phyloP scores from a whole-genome alignment of 306 rosid species.

The Crotalaria pallida region DNA sequence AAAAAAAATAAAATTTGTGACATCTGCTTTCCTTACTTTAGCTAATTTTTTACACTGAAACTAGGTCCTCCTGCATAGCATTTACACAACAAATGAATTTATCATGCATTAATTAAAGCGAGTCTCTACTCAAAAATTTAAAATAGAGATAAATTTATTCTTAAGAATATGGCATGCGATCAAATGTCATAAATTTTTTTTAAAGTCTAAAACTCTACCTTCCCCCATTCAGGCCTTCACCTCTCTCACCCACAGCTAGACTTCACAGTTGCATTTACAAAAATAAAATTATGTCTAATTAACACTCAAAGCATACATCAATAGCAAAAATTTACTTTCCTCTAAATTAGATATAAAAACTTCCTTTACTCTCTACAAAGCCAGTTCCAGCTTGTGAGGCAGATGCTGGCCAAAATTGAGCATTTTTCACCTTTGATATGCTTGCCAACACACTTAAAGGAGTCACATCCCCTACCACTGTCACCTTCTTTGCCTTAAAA shows the following conservation, averaged over 20 bases:
- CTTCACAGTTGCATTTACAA: constrained; percentile 34
- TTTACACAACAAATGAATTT: neutral
- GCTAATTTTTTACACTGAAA: neutral
- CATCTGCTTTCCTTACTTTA: neutral
- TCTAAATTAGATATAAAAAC: neutral
- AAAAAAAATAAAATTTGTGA: too few relatives aligned
- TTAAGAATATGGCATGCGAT: neutral
- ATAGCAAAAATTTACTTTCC: neutral
- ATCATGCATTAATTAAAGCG: neutral
- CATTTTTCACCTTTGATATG: constrained; percentile 88
- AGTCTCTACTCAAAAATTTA: neutral
- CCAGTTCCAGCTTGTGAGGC: constrained; percentile 22
- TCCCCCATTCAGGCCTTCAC: neutral
- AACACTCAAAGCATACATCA: constrained; percentile 21
- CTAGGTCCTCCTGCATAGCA: neutral
- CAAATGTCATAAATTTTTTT: neutral
- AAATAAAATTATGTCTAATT: constrained; percentile 17
- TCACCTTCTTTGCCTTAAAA: constrained; percentile 88
- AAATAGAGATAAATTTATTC: neutral
- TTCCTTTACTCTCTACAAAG: constrained; percentile 27
- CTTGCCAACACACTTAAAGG: constrained; percentile 69
- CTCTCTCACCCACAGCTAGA: neutral
- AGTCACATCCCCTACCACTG: constrained; percentile 69
- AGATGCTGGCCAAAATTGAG: constrained; percentile 71
- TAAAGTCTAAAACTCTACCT: neutral